Evolutionary conservation across 768 basidiomycete genomes (phyloP).

Genomic region (Dioszegia aurantiaca): DNA sequence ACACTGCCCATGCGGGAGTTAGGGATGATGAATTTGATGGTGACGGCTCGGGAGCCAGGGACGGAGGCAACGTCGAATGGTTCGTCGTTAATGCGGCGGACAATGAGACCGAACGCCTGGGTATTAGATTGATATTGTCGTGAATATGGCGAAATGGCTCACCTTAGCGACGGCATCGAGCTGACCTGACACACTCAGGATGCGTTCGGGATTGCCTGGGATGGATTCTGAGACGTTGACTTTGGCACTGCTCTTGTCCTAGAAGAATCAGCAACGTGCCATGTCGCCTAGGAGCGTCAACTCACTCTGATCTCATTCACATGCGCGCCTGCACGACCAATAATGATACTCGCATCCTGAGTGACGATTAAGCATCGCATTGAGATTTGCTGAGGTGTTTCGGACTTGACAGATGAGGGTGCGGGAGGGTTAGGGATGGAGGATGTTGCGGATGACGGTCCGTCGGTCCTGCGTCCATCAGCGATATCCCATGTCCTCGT

Average conservation of each 20-base stretch:
- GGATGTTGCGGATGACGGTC: conserved; percentile 14
- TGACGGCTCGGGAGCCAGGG: conserved; percentile 95
- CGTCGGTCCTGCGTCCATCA: not conserved
- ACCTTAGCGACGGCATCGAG: conserved; percentile 99
- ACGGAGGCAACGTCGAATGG: conserved; percentile 97
- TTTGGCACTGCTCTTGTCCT: conserved; percentile 80
- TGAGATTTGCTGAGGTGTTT: conserved; percentile 62
- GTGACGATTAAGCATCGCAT: conserved; percentile 99
- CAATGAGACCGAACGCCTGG: conserved; percentile 96
- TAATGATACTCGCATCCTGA: conserved; percentile 98
- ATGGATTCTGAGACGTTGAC: conserved; percentile 98
- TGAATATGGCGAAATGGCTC: conserved; percentile 34
- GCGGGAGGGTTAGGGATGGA: conserved; percentile 27
- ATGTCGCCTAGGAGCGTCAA: not conserved
- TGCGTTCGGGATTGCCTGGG: conserved; percentile 98
- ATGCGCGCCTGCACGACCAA: conserved; percentile 90
- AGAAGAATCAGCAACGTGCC: conserved; percentile 6
- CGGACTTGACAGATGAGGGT: conserved; percentile 25
- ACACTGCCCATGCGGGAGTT: conserved; percentile 99
- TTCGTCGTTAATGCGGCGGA: conserved; percentile 97
- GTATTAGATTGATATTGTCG: not conserved
- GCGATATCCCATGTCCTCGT: not conserved
- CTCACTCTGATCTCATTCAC: conserved; percentile 94
- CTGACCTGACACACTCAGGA: conserved; percentile 91
- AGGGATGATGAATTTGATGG: conserved; percentile 99